These are phyloP conservation scores for Cytospora paraplurivora DNA, from an alignment of 2,329 filamentous ascomycete genomes.

Conservation along the genomic window DNA sequence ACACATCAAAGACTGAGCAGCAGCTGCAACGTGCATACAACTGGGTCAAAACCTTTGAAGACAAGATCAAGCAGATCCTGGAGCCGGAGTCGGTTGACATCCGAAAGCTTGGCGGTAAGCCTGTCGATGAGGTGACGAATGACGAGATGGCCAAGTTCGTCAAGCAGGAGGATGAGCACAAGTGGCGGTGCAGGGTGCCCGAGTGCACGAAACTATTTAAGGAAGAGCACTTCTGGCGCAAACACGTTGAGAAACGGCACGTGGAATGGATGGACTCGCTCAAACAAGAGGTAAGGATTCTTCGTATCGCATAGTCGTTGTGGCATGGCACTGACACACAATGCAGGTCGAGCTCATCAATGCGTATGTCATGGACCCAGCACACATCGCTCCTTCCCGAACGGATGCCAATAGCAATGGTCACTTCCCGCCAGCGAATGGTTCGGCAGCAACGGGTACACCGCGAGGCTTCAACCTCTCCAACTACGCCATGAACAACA, in stretches of 20 bases:
- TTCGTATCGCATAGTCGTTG: not conserved
- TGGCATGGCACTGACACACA: conserved; percentile 13
- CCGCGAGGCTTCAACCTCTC: conserved; percentile 89
- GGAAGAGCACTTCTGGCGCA: conserved; percentile 94
- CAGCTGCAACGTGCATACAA: conserved; percentile 95
- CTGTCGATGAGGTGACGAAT: conserved; percentile 80
- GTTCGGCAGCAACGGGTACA: conserved; percentile 77
- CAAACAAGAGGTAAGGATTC: conserved; percentile 72
- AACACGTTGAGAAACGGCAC: conserved; percentile 97
- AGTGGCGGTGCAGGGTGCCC: conserved; percentile 94
- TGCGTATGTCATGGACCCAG: conserved; percentile 88
- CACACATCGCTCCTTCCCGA: conserved; percentile 89
- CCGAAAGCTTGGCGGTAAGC: conserved; percentile 86
- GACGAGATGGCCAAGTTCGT: conserved; percentile 86
- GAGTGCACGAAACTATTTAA: conserved; percentile 98
- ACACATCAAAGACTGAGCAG: conserved; percentile 77
- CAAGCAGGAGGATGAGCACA: conserved; percentile 96
- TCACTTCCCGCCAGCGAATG: conserved; percentile 82
- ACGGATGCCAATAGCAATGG: conserved; percentile 95
- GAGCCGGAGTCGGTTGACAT: conserved; percentile 88
- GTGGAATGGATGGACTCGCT: conserved; percentile 80
- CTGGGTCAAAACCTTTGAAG: conserved; percentile 98
- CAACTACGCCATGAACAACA: conserved; percentile 64
- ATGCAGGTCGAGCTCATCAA: conserved; percentile 84
- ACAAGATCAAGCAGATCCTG: conserved; percentile 90